These are phyloP conservation scores for Zizania latifolia DNA, from an alignment of 176 grass and related monocot genomes.

Conservation along the genomic window DNA sequence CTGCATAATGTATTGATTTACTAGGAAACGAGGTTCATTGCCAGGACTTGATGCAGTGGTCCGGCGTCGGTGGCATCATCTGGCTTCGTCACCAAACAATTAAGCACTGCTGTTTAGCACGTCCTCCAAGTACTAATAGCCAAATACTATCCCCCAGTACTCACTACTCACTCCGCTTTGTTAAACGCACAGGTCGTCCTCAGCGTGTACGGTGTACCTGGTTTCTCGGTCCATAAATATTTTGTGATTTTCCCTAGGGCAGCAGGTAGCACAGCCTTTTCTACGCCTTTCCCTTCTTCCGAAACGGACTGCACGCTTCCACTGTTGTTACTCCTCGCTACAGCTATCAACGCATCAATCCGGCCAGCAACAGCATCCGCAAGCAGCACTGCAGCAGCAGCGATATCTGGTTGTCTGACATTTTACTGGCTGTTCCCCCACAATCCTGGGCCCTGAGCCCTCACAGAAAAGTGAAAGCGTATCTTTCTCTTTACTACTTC, in stretches of 20 bases:
- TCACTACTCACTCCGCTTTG: neutral
- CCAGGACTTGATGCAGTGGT: neutral
- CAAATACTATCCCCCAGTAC: too few species aligned
- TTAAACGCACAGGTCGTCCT: neutral
- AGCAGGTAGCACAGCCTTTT: neutral
- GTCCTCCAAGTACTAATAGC: too few species aligned
- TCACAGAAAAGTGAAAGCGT: constrained; percentile 19
- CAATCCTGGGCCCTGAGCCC: neutral
- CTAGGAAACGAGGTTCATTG: neutral
- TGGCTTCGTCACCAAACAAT: neutral
- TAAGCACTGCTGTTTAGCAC: neutral
- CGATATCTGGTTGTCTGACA: neutral
- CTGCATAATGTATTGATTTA: neutral
- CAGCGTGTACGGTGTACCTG: neutral
- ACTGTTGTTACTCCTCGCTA: neutral
- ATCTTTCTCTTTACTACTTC: neutral
- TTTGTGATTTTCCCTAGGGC: neutral
- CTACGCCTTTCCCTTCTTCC: neutral
- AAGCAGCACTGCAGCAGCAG: neutral
- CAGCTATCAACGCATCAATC: neutral
- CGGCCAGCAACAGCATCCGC: neutral
- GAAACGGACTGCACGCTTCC: too few species aligned
- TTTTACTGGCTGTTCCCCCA: neutral
- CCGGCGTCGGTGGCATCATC: neutral
- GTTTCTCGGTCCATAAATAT: neutral